Percentiles rank a stretch among this genome's conserved stretches.
Evolutionary conservation across 2,329 filamentous ascomycete species (phyloP).

Genomic region (Phaeosphaeriaceae sp.): DNA sequence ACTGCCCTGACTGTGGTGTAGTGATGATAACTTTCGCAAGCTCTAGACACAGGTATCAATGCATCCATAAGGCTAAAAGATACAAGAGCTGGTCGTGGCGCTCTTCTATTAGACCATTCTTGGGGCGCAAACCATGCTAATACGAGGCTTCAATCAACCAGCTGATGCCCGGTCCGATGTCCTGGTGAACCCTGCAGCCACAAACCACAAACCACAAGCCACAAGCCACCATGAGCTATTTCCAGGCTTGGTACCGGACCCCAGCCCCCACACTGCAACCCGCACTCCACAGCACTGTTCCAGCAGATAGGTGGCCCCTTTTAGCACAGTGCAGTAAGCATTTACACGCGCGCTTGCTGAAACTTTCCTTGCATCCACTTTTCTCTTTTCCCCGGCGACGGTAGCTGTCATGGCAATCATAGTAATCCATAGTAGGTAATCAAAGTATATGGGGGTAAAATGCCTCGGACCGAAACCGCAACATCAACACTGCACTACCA

Average conservation of each 20-base stretch:
- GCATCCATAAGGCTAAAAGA: too few species aligned
- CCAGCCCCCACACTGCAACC: constrained; percentile 2
- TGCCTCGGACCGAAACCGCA: too few species aligned
- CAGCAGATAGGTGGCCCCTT: background rate
- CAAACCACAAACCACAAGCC: too few species aligned
- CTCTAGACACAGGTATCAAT: background rate
- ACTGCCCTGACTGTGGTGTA: constrained; percentile 1
- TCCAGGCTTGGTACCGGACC: background rate
- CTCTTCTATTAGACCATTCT: too few species aligned
- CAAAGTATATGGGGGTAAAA: background rate
- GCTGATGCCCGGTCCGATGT: background rate
- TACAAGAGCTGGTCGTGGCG: too few species aligned
- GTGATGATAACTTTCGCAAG: background rate
- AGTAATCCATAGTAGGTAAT: constrained; percentile 1
- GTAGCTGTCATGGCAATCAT: too few species aligned
- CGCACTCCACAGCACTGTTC: constrained; percentile 6
- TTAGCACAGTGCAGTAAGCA: background rate
- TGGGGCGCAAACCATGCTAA: background rate
- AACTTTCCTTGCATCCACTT: background rate
- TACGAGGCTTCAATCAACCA: background rate
- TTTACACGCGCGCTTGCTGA: constrained; percentile 10
- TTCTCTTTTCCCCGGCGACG: background rate
- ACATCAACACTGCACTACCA: too few species aligned
- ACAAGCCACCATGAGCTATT: constrained; percentile 2
- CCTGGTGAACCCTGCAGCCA: background rate